Percentiles rank a stretch among this genome's conserved stretches.
Evolutionary conservation across 768 basidiomycete genomes (phyloP).

Genomic region (Rhodotorula babjevae): DNA sequence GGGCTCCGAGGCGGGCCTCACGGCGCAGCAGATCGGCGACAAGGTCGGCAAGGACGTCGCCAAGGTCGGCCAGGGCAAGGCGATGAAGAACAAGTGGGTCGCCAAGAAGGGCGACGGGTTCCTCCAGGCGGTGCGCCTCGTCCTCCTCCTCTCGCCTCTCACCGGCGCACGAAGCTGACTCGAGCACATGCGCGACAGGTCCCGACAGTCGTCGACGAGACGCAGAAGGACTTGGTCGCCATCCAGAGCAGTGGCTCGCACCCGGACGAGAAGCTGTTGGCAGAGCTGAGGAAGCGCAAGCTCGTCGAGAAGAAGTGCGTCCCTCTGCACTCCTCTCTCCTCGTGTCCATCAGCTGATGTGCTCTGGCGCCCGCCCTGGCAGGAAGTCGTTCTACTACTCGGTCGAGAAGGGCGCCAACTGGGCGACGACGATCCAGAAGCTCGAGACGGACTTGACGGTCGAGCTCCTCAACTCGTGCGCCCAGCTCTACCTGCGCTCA

Average conservation of each 20-base stretch:
- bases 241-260: slow-evolving; percentile 65
- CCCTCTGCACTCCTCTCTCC: background rate
- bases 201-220: slow-evolving; percentile 64
- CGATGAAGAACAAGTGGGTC: slow-evolving; percentile 98
- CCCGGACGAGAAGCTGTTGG: slow-evolving; percentile 74
- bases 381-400: slow-evolving; percentile 97
- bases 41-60: slow-evolving; percentile 78
- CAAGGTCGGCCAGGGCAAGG: slow-evolving; percentile 88
- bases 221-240: slow-evolving; percentile 67
- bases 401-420: slow-evolving; percentile 74
- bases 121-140: slow-evolving; percentile 67
- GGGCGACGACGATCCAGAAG: slow-evolving; percentile 85
- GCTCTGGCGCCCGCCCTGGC: background rate
- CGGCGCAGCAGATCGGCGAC: slow-evolving; percentile 27
- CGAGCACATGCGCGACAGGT: slow-evolving; percentile 54
- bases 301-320: slow-evolving; percentile 72
- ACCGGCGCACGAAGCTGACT: background rate
- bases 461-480: slow-evolving; percentile 88
- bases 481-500: slow-evolving; percentile 9
- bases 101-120: slow-evolving; percentile 78
- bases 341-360: background rate
- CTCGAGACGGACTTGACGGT: slow-evolving; percentile 93
- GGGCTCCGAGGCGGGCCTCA: slow-evolving; percentile 4
- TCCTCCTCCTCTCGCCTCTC: background rate
- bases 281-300: slow-evolving; percentile 87